Conservation (phyloP, 345 rosid genomes). For the Pugionium dolabratum region DNA sequence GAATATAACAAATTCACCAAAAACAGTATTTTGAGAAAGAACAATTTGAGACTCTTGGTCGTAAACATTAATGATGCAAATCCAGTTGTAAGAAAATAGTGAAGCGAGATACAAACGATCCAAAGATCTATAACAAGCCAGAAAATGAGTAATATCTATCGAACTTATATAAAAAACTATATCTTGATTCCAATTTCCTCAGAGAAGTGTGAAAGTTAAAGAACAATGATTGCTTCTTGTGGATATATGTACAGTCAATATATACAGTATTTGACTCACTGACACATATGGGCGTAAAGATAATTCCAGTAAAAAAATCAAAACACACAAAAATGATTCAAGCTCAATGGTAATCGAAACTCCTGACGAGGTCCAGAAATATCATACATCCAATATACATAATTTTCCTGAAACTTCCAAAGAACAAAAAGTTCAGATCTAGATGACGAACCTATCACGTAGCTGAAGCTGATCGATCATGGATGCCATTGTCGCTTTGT, state of each 20-base stretch:
- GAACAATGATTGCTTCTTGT: neutral
- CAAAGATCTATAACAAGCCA: neutral
- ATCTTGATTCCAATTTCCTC: neutral
- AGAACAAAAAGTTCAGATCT: neutral
- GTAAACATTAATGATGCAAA: neutral
- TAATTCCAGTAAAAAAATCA: too few species aligned
- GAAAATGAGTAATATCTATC: neutral
- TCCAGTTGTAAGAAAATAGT: neutral
- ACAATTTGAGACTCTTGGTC: neutral
- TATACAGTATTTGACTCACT: too few species aligned
- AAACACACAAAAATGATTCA: neutral
- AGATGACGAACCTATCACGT: constrained; percentile 65
- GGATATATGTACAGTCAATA: too few species aligned
- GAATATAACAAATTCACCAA: neutral
- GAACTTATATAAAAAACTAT: neutral
- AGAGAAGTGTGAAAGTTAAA: neutral
- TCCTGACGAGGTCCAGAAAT: neutral
- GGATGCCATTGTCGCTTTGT: constrained; percentile 65
- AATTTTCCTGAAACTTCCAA: too few species aligned
- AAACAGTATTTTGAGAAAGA: too few species aligned
- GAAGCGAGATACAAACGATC: neutral
- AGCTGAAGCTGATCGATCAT: constrained; percentile 93
- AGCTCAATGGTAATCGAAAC: neutral
- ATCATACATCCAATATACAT: neutral
- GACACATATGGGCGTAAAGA: too few species aligned